A percentile compares a stretch with the other conserved stretches of the same genome.
These are phyloP conservation scores for Lichtheimia hyalospora DNA, from an alignment of 371 early-diverging fungal species.

Conservation along the genomic window DNA sequence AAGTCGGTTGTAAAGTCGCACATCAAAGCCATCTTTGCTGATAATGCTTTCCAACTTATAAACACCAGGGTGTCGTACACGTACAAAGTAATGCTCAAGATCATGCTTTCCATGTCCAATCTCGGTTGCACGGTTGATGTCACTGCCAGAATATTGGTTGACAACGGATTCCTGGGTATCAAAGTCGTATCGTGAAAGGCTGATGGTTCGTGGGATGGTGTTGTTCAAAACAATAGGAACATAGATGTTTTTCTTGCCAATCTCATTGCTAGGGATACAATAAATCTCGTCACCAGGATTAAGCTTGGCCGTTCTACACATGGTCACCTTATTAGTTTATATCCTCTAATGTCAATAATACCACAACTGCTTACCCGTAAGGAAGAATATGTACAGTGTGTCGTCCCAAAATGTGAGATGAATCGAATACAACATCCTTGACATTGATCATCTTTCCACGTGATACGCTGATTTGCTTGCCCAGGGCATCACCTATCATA, in stretches of 20 bases:
- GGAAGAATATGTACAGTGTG: slow-evolving; percentile 54
- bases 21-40: slow-evolving; percentile 37
- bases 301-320: slow-evolving; percentile 43
- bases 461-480: slow-evolving; percentile 39
- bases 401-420: slow-evolving; percentile 47
- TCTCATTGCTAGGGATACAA: slow-evolving; percentile 35
- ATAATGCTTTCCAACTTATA: slow-evolving; percentile 41
- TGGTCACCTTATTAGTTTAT: not conserved
- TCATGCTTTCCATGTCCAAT: slow-evolving; percentile 36
- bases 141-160: slow-evolving; percentile 21
- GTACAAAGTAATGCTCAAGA: slow-evolving; percentile 38
- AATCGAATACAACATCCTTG: slow-evolving; percentile 37
- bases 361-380: slow-evolving; percentile 31
- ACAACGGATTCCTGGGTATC: slow-evolving; percentile 23
- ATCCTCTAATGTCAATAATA: not conserved
- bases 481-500: slow-evolving; percentile 27
- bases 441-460: slow-evolving; percentile 40
- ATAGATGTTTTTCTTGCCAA: slow-evolving; percentile 34
- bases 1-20: slow-evolving; percentile 28
- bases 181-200: slow-evolving; percentile 43
- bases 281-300: slow-evolving; percentile 44
- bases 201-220: slow-evolving; percentile 39
- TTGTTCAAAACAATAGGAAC: slow-evolving; percentile 52
- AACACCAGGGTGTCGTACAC: slow-evolving; percentile 34
- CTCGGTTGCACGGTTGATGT: slow-evolving; percentile 44